Evolutionary conservation across 371 early-diverging fungal species (phyloP), one percentile per base, ranked within the genome.

Genomic region (Apophysomyces variabilis): DNA sequence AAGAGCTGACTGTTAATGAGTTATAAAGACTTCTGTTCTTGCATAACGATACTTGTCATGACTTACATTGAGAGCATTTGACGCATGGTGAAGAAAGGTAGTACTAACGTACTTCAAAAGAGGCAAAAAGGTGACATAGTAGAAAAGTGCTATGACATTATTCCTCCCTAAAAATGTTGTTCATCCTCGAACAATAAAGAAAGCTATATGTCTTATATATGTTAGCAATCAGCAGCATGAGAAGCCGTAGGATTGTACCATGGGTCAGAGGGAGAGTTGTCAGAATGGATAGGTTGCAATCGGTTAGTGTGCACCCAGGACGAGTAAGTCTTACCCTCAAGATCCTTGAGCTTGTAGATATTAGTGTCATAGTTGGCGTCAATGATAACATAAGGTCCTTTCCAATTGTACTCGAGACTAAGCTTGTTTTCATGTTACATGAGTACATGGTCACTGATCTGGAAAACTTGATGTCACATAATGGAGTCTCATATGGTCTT

Each of bases 401-500:
- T 64, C 64, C 64, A 68, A 18, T 59, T 64, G 11, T 11, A 57
- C 14, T 68, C 68, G 36, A 70, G 35, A 11, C 63, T 45, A 37
- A 54, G 11, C 2, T 43, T 45, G 13, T 58, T 57, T 56, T 70
- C 66, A 12, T 60, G 46, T 6, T 60, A 54, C 47, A 70, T 13
- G 11, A 65, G 45, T 0, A 70, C 70, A n/a, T 57, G 47, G 38
- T 70, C 66, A 38, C 66, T 63, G 62, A 66, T 32, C 1, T 61
- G 9, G n/a, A 65, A 69, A 1, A 16, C 32, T 36, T 61, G 62
- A 32, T 16, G 50, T 36, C 60, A 47, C 1, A 71, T 56, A 1
- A 37, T n/a, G 0, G 66, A 47, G 61, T 71, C 71, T 70, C 70
- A 75, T 1, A 60, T 16, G 7, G 11, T 66, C 46, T 75, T 71